Evolutionary conservation across 179 eudicot genomes (phyloP).

Genomic region (Drosera spatulata): DNA sequence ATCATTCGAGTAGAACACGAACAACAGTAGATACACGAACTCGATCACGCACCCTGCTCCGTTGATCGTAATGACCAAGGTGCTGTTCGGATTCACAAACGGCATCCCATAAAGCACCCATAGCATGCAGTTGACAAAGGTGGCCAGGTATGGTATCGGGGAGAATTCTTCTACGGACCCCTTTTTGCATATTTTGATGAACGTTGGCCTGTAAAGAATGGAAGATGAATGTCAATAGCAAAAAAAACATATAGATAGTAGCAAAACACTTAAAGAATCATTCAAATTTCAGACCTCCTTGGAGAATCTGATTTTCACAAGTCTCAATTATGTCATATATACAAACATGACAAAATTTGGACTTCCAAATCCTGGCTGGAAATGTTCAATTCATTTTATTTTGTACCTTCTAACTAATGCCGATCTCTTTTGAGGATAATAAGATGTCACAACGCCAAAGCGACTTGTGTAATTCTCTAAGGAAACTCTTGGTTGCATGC

Average conservation of each 20-base stretch:
- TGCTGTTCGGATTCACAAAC: constrained; percentile 59
- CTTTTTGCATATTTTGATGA: constrained; percentile 8
- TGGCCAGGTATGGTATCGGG: constrained; percentile 53
- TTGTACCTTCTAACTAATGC: too few species aligned
- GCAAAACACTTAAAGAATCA: not conserved
- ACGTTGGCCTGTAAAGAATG: constrained; percentile 63
- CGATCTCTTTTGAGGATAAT: too few species aligned
- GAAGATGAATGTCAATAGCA: not conserved
- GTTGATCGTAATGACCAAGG: constrained; percentile 48
- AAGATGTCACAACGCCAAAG: too few species aligned
- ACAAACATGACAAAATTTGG: too few species aligned
- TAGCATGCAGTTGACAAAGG: constrained; percentile 55
- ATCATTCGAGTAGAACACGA: constrained; percentile 24
- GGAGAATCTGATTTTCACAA: too few species aligned
- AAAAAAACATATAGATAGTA: too few species aligned
- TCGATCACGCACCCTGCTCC: constrained; percentile 53
- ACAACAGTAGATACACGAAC: constrained; percentile 44
- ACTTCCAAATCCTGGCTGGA: too few species aligned
- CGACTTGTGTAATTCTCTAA: too few species aligned
- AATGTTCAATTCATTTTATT: too few species aligned
- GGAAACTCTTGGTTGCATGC: too few species aligned
- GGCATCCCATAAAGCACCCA: constrained; percentile 85
- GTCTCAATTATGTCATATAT: too few species aligned
- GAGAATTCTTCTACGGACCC: constrained; percentile 80
- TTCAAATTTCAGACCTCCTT: not conserved